Base-by-base conservation (phyloP, 2,329 filamentous ascomycete species). In the Ascochyta pisi region DNA sequence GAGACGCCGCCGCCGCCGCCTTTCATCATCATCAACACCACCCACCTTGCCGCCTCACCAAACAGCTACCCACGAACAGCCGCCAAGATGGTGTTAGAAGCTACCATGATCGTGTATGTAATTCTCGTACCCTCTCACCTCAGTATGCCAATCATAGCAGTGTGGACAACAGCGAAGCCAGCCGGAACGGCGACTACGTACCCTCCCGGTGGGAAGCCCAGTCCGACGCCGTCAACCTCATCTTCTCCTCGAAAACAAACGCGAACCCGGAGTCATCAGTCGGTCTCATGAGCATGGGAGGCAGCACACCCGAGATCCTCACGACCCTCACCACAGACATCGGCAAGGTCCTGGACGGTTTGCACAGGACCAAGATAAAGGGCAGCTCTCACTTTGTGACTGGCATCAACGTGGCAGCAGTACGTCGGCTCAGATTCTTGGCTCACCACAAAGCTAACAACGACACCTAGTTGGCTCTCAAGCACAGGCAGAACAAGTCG, bases 91-190 rank as follows among this genome's bases (percentile, higher is more conserved):
- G 91, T 89, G 80, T 89, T 99, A 79, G 95, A 99, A 88, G 96
- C 95, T 82, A 96, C 96, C 62, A 98, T 99, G 93, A 91, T 99
- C 78, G 89, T 98, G 84, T 82, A 74, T 23, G 76, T 52, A 49
- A 39, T 4, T 22, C 27, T 8, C 34, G 1, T 7, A 10, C n/a
- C 29, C 48, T 54, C 68, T 69, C 62, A 71, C 12, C 45, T 38
- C 52, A 26, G 31, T 26, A 42, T 48, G 55, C 65, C 74, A 60
- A 73, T 55, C 26, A 40, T 54, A 41, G 64, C 68, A 88, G 86
- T 77, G 92, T 98, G 73, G 95, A 99, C 85, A 99, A 98, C 84
- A 97, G 93, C 83, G 95, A 99, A 83, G 93, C 90, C 82, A 96
- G 92, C 83, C 88, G 95, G 76, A 99, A 99, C 80, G 95, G 96